Evolutionary conservation across 345 rosid genomes (phyloP), one percentile per base, ranked within the genome.

Genomic region (Odontarrhena argentea): DNA sequence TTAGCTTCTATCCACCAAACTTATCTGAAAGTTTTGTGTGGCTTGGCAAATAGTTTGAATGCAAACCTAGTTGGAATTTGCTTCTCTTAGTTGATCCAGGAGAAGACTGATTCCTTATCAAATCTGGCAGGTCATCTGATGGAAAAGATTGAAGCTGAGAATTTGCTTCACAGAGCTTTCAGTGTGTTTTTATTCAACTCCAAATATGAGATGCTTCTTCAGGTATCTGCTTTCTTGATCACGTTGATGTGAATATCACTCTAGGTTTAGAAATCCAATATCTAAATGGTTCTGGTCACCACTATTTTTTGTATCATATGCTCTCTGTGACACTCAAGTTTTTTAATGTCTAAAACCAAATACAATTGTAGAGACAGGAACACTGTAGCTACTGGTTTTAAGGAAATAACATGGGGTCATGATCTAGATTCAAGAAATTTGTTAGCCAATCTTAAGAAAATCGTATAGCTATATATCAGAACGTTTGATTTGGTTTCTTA

Each of bases 151-250:
- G 83, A 83, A 76, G 77, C 89, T 70, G 85, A 79, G 63, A 83
- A 86, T 61, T 60, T 87, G 76, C 85, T 94, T 63, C 99, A 89
- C 74, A 88, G 99, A 73, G 99, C 99, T 38, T 94, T 94, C 74
- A 94, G 99, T 61, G 99, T 94, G 5, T 94, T 94, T 75, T 76
- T 94, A 63, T 91, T 91, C 68, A 94, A 91, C 90, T 78, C 97
- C 12, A 94, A 89, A 58, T 87, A 88, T 58, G 99, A 94, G 86
- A 71, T 94, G 48, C 97, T 94, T 58, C 97, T 94, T 70, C 99
- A 94, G 97, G 99, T 94, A 74, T 70, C 41, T 47, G 0, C 12
- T 45, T 67, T 4, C 4, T 32, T 25, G 42, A 55, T 22, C 38
- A 37, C 57, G 34, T 40, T 40, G 15, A 49, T 40, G 14, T 40